These are phyloP conservation scores for Ogataea nonfermentans DNA, from an alignment of 805 yeast species.

Conservation along the genomic window DNA sequence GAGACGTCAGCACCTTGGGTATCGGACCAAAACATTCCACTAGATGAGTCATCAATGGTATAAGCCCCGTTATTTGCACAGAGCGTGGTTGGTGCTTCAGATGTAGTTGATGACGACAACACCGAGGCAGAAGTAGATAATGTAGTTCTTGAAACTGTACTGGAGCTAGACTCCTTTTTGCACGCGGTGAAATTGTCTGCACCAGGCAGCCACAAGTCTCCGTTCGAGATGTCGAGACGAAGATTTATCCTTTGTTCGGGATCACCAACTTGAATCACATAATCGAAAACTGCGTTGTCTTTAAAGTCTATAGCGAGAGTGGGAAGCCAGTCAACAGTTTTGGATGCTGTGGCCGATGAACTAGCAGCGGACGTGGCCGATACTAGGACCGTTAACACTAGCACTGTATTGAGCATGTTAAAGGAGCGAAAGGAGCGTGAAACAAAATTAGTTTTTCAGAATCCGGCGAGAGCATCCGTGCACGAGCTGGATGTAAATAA, in stretches of 20 bases:
- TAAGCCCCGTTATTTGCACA: slow-evolving; percentile 31
- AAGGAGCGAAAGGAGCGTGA: not conserved
- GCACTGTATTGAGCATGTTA: slow-evolving; percentile 3
- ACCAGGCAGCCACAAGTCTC: slow-evolving; percentile 32
- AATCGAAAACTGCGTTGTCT: slow-evolving; percentile 23
- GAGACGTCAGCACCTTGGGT: not conserved
- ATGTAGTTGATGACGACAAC: not conserved
- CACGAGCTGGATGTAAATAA: slow-evolving; percentile 1
- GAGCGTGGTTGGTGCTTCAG: slow-evolving; percentile 1
- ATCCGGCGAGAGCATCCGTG: not conserved
- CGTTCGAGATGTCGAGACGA: slow-evolving; percentile 32
- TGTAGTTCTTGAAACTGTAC: not conserved
- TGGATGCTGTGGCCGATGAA: slow-evolving; percentile 7
- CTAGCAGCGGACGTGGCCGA: slow-evolving; percentile 1
- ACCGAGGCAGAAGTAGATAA: not conserved
- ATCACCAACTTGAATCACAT: slow-evolving; percentile 25
- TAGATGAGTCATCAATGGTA: slow-evolving; percentile 22
- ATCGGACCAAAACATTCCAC: slow-evolving; percentile 15
- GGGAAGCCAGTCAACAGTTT: slow-evolving; percentile 21
- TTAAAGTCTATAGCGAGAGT: slow-evolving; percentile 15
- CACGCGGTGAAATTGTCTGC: slow-evolving; percentile 24
- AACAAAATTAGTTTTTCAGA: slow-evolving; percentile 1
- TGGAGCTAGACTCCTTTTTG: not conserved
- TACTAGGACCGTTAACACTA: not conserved
- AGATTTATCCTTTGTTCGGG: slow-evolving; percentile 25